These are phyloP conservation scores for Brasilioporus rufonigricans DNA, from an alignment of 768 basidiomycete genomes.

Conservation along the genomic window DNA sequence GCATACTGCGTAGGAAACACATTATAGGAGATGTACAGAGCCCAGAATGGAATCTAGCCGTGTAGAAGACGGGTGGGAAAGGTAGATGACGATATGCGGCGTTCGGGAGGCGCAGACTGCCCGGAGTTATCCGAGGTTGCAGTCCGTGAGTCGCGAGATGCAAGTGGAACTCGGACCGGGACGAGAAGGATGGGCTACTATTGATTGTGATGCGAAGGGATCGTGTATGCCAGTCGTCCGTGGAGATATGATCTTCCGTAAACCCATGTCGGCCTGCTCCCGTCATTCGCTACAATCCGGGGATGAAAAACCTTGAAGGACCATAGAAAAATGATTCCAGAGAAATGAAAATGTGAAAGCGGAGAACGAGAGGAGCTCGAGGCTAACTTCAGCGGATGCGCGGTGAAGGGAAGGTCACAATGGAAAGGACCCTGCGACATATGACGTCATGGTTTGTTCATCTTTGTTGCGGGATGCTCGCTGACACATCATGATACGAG, in stretches of 20 bases:
- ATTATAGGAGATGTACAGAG: slow-evolving; percentile 35
- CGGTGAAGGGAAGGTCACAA: too few relatives aligned
- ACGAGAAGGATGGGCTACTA: background rate
- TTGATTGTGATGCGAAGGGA: background rate
- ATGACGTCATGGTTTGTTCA: too few relatives aligned
- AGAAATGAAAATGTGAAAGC: background rate
- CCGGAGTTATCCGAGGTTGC: background rate
- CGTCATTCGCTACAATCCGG: background rate
- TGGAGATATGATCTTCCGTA: background rate
- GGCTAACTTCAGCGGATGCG: too few relatives aligned
- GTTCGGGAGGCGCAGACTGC: background rate
- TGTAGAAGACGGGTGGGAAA: slow-evolving; percentile 24
- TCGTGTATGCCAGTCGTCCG: background rate
- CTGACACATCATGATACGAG: too few relatives aligned
- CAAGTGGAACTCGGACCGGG: background rate
- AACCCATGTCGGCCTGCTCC: background rate
- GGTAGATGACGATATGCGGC: slow-evolving; percentile 3
- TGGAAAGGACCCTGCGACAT: too few relatives aligned
- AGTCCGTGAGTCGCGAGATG: background rate
- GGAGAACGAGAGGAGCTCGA: background rate
- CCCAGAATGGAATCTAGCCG: slow-evolving; percentile 23
- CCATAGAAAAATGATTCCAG: background rate
- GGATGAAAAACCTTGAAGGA: background rate
- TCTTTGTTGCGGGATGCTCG: too few relatives aligned
- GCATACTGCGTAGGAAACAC: slow-evolving; percentile 47